Conservation (phyloP, 225 moss, liverwort and hornwort genomes). For the Physcomitrellopsis africana region DNA sequence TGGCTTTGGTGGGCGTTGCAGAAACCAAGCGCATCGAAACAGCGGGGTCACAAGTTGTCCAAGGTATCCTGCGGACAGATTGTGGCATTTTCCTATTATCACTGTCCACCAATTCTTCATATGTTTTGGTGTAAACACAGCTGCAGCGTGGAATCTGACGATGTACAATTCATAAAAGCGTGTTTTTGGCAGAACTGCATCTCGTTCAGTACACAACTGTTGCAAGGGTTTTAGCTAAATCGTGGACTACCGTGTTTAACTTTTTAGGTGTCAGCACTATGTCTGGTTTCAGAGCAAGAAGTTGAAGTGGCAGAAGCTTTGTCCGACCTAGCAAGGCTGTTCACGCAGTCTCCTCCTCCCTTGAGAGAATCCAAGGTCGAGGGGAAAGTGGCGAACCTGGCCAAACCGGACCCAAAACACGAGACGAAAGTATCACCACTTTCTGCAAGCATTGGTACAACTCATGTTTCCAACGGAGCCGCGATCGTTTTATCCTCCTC, state of each 20-base stretch:
- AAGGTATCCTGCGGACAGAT: constrained; percentile 51
- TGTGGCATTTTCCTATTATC: background rate
- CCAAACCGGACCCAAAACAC: constrained; percentile 42
- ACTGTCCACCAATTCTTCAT: background rate
- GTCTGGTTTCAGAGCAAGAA: constrained; percentile 53
- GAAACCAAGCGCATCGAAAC: constrained; percentile 76
- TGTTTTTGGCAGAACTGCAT: too few species aligned
- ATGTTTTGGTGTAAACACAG: background rate
- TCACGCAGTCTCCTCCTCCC: constrained; percentile 37
- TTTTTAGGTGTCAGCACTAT: constrained; percentile 40
- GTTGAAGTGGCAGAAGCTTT: constrained; percentile 69
- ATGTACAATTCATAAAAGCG: too few species aligned
- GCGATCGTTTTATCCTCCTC: constrained; percentile 21
- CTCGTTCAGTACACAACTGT: too few species aligned
- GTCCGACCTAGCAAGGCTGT: constrained; percentile 61
- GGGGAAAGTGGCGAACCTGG: constrained; percentile 30
- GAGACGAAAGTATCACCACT: constrained; percentile 20
- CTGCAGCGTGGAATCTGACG: background rate
- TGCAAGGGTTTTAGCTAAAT: too few species aligned
- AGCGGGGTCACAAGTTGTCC: constrained; percentile 61
- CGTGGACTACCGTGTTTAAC: background rate
- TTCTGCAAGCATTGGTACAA: constrained; percentile 14
- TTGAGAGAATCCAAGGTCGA: constrained; percentile 38
- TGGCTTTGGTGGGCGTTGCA: constrained; percentile 41
- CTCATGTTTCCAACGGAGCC: constrained; percentile 31